Base-by-base conservation (phyloP, 2,329 filamentous ascomycete species). In the Elsinoe fawcettii region DNA sequence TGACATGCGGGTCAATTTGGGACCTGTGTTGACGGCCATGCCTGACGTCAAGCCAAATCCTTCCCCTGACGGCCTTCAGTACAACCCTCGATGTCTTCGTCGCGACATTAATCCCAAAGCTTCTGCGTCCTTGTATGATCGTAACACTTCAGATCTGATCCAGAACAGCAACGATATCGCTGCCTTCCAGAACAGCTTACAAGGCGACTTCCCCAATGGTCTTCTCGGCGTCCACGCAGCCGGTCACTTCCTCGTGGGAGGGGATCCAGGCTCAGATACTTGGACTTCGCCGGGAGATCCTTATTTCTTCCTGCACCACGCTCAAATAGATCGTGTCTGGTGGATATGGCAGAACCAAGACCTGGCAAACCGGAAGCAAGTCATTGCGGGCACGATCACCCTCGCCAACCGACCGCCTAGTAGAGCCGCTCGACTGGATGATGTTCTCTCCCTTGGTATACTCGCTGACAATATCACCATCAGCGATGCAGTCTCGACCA, bases 271-370 rank as follows among this genome's bases (percentile, higher is more conserved):
- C 1, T 71, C 72, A 16, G 76, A 78, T 61, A 63, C 76, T 18
- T 75, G 70, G 56, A 66, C 70, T 0, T 74, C 71, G 11, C 75
- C 77, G 0, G 73, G 68, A 3, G 76, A 79, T 37, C 75, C 74
- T 1, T 68, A 65, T 23, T 79, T 79, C 66, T 79, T 70, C 64
- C 67, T 75, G 32, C 76, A 78, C 60, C 76, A 79, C 59, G 70
- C 69, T 1, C 71, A 73, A 66, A 74, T 79, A 22, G 77, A 79
- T 61, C 69, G 75, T 2, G 63, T 71, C 2, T 80, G 70, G 67
- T 77, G 74, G 74, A 76, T 74, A 7, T 80, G 77, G 77, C 76
- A 80, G 64, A 76, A 73, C 58, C 64, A 70, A 55, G 70, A 77
- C 49, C 62, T 69, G 7, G 59, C 60, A 51, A 67, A 64, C 6